Evolutionary conservation across 2,329 filamentous ascomycete genomes (phyloP), one percentile per base, ranked within the genome.

Genomic region (Fusarium chuoi): DNA sequence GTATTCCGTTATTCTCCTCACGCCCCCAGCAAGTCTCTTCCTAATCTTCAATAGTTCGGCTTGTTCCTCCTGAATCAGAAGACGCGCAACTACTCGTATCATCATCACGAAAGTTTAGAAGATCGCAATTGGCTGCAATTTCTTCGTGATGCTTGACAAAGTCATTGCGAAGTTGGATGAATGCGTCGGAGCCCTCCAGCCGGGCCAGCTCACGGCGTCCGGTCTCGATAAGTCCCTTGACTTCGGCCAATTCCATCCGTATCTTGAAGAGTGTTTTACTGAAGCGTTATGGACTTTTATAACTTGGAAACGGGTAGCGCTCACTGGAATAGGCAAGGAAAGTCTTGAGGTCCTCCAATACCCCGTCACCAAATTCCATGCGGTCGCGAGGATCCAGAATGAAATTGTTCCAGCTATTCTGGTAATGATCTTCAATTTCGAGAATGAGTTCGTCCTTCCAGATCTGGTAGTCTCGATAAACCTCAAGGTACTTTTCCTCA

Each of bases 201-300:
- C 71, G 49, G 20, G 71, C 67, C 11, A 62, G 33, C 56, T 74
- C 71, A 36, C 68, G 59, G 18, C 46, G 46, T 6, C 71, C 71
- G 15, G 46, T 35, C 10, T 41, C 24, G 10, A 74, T 22, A 13
- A 51, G 56, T 5, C 28, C 46, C 35, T 73, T 63, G 2, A 68
- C 55, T 30, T n/a, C 33, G 41, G 33, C 42, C 20, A 72, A 20
- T 9, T 49, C 30, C 9, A 13, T 3, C 6, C 44, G 57, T 2
- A 39, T 13, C 18, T 52, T 26, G 22, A 35, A 51, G 30, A 35
- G 48, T 12, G 7, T 24, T 5, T 20, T 7, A 20, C 5, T 13
- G 22, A 51, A 35, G 30, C 13, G 6, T 20, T 35, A 17, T 11
- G 24, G n/a, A 24, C 48, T 51, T 30, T 24, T 33, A 17, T 24